Conservation (phyloP, 1,139 yeast species). For the Sugiyamaella sp. region DNA sequence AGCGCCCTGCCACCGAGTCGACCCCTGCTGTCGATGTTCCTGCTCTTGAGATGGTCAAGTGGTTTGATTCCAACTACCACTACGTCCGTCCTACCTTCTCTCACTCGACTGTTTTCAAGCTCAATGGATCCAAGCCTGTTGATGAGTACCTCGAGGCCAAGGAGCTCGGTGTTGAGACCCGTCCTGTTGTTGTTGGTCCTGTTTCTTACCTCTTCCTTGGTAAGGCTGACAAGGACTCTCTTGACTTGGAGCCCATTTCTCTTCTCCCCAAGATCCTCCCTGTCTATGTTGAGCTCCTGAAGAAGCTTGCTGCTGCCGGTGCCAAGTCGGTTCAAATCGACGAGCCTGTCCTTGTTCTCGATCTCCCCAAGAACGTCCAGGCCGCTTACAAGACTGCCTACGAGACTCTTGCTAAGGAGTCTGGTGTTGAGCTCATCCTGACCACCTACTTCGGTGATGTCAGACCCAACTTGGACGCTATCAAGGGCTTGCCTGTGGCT, state of each 20-base stretch:
- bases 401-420: conserved; percentile 64
- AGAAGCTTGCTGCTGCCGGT: conserved; percentile 90
- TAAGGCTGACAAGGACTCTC: conserved; percentile 97
- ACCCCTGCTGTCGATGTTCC: conserved; percentile 94
- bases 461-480: conserved; percentile 90
- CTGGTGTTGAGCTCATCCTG: conserved; percentile 69
- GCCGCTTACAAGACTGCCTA: conserved; percentile 86
- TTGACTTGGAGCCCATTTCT: conserved; percentile 90
- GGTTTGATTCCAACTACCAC: conserved; percentile 99
- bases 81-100: conserved; percentile 99
- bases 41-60: conserved; percentile 99
- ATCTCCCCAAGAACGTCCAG: conserved; percentile 82
- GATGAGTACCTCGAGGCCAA: conserved; percentile 98
- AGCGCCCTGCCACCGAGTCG: conserved; percentile 90
- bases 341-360: conserved; percentile 95
- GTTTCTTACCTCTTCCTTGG: conserved; percentile 93
- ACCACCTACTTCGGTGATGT: conserved; percentile 98
- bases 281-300: conserved; percentile 84
- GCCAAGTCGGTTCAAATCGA: conserved; percentile 95
- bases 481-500: conserved; percentile 87
- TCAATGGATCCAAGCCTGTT: conserved; percentile 94
- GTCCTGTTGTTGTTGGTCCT: conserved; percentile 97
- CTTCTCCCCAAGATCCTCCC: conserved; percentile 88
- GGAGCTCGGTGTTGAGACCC: conserved; percentile 91
- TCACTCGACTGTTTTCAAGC: conserved; percentile 92